These are phyloP conservation scores for Plectosphaerella sp. DNA, from an alignment of 2,329 filamentous ascomycete species.

Conservation along the genomic window DNA sequence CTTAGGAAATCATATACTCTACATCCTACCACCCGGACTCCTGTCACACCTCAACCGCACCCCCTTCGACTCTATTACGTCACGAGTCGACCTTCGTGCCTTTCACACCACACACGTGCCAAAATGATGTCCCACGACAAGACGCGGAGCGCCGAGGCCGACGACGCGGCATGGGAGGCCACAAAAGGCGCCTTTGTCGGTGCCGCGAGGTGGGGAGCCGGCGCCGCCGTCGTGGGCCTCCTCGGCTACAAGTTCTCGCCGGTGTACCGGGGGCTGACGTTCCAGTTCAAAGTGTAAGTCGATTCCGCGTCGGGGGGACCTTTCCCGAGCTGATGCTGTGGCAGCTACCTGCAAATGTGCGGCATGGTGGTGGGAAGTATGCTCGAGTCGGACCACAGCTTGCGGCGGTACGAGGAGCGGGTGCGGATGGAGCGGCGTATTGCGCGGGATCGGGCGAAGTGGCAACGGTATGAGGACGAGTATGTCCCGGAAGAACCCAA, in stretches of 20 bases:
- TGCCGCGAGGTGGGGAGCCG: conserved; percentile 69
- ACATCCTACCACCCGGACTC: too few species aligned
- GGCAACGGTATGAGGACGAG: conserved; percentile 63
- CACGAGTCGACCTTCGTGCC: neutral
- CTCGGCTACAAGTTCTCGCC: conserved; percentile 63
- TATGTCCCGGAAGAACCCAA: conserved; percentile 43
- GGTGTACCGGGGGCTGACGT: conserved; percentile 65
- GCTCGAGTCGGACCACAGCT: conserved; percentile 67
- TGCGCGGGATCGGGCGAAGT: conserved; percentile 61
- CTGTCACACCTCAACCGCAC: too few species aligned
- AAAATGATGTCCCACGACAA: conserved; percentile 49
- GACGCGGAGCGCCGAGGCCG: conserved; percentile 62
- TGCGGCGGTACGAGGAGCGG: conserved; percentile 62
- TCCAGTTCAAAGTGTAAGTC: conserved; percentile 73
- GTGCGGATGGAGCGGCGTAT: conserved; percentile 62
- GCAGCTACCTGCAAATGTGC: conserved; percentile 78
- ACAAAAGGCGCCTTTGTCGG: conserved; percentile 62
- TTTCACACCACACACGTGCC: neutral
- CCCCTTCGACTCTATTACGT: neutral
- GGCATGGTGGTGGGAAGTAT: conserved; percentile 76
- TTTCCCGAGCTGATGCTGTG: conserved; percentile 1
- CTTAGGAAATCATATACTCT: too few species aligned
- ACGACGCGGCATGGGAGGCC: conserved; percentile 68
- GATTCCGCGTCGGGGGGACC: neutral
- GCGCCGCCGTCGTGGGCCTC: conserved; percentile 56